Base-by-base conservation (phyloP, 2,329 filamentous ascomycete species). In the Atkinsonella hypoxylon region DNA sequence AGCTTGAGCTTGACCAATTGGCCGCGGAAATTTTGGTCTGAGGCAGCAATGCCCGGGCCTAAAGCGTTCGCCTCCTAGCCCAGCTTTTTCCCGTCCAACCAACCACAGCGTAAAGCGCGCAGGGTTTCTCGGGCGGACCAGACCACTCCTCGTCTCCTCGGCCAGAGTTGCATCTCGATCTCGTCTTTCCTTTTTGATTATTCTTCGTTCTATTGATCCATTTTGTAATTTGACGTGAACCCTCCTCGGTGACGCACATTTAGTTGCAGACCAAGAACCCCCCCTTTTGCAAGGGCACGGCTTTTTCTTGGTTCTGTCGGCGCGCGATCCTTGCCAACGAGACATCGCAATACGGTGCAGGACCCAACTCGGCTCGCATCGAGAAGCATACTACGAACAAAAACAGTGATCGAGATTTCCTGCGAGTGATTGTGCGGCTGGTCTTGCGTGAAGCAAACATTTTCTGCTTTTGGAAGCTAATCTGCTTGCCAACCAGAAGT, bases 21-120 rank as follows among this genome's bases (percentile, higher is more conserved):
- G 57, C 54, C 47, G 34, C 52, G 48, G 48, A 57, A 60, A 48
- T 63, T 61, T 42, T 59, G 60, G 63, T 63, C 63, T 66, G 64
- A 67, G 64, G 64, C 63, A 67, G 60, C 64, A 66, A 64, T 56
- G 34, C 38, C 18, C 17, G 13, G 36, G 43, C 49, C 44, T 43
- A 22, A 10, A 49, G 8, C 26, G 47, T 39, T 22, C 3, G 42
- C 18, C 42, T 26, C 26, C 42, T n/a, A 44, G 48, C 30, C 41
- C 41, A 45, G 43, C 26, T 45, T 10, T 46, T 40, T 38, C 36
- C 18, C 26, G 32, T 22, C 38, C 22, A 43, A 40, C 48, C 30
- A 13, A 26, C 36, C 47, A n/a, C 15, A 18, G 45, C 53, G 38
- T 65, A 65, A 66, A 65, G 60, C 60, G 60, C 58, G 61, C 61